Evolutionary conservation across 345 rosid species (phyloP).

Genomic region (Pistacia atlantica): DNA sequence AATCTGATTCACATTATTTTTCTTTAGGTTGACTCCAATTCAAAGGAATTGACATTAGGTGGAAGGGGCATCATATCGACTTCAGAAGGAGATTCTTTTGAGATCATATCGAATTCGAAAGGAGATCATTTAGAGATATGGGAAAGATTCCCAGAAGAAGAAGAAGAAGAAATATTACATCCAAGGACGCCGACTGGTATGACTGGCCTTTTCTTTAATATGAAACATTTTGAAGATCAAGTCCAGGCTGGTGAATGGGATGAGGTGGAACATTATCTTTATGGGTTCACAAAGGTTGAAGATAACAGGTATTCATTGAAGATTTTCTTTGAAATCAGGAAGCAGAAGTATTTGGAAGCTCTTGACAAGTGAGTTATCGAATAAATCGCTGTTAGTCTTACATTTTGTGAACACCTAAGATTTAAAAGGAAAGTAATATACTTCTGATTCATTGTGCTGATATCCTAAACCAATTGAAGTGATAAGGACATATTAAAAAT

Average conservation of each 20-base stretch:
- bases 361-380: conserved; percentile 60
- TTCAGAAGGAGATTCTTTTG: no score
- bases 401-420: background rate
- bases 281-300: conserved; percentile 88
- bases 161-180: no score
- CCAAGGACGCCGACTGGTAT: no score
- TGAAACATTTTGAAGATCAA: conserved; percentile 74
- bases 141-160: no score
- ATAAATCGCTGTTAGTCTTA: background rate
- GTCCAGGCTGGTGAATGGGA: conserved; percentile 88
- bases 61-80: no score
- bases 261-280: conserved; percentile 75
- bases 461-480: conserved; percentile 7
- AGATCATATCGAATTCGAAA: no score
- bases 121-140: no score
- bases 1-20: no score
- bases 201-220: conserved; percentile 75
- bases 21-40: no score
- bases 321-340: conserved; percentile 87
- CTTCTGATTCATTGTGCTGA: background rate
- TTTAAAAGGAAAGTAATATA: background rate
- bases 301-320: conserved; percentile 88
- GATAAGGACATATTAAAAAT: background rate
- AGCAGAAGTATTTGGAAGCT: conserved; percentile 89
- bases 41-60: no score